Conservation (phyloP, 2,329 filamentous ascomycete genomes). For the Fusarium hostae region DNA sequence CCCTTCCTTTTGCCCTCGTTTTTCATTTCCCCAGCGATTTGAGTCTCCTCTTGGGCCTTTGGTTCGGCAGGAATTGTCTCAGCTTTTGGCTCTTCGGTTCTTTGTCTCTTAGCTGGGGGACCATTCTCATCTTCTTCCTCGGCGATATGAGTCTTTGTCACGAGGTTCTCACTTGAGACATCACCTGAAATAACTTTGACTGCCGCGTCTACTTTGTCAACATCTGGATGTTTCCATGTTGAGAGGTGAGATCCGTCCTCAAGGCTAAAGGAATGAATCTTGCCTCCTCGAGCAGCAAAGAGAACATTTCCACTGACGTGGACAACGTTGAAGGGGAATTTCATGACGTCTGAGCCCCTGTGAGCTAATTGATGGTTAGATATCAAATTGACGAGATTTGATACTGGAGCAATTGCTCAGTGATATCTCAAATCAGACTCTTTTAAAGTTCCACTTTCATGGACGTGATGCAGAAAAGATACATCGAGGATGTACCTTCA, state of each 20-base stretch:
- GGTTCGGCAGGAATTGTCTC: constrained; percentile 36
- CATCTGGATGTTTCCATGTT: constrained; percentile 67
- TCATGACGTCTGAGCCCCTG: constrained; percentile 48
- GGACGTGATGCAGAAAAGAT: constrained; percentile 47
- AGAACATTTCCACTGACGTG: constrained; percentile 67
- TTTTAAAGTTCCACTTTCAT: constrained; percentile 23
- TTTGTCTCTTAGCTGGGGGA: constrained; percentile 53
- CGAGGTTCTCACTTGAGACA: constrained; percentile 22
- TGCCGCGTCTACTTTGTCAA: constrained; percentile 48
- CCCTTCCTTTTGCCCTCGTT: constrained; percentile 41
- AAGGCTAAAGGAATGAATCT: constrained; percentile 74
- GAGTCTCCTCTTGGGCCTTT: constrained; percentile 19
- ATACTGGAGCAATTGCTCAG: constrained; percentile 14
- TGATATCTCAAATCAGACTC: constrained; percentile 31
- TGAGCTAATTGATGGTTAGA: background rate
- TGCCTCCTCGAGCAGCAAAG: constrained; percentile 78
- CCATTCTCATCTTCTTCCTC: constrained; percentile 42
- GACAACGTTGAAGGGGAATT: constrained; percentile 74
- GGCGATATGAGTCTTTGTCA: constrained; percentile 7
- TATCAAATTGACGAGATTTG: background rate
- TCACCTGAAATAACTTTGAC: constrained; percentile 37
- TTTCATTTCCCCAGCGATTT: constrained; percentile 15
- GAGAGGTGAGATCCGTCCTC: constrained; percentile 68
- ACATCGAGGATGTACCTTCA: constrained; percentile 48
- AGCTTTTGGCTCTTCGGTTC: constrained; percentile 41